phyloP scores from a whole-genome alignment of 1,284 basidiomycete genomes.

The Blastosporella zonata region DNA sequence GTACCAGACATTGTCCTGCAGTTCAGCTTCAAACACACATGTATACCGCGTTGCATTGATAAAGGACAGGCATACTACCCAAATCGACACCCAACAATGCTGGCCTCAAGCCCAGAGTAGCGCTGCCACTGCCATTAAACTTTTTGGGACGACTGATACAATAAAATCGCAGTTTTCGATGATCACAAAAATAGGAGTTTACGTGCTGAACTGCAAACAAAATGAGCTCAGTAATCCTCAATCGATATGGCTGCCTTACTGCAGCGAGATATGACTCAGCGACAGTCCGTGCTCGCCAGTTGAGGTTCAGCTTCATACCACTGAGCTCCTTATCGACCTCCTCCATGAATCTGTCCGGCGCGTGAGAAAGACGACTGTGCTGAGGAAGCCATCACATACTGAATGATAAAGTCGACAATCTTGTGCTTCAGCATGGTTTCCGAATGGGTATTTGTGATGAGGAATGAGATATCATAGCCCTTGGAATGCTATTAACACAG shows the following conservation, averaged over 20 bases:
- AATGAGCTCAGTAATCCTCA: constrained; percentile 8
- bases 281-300: constrained; percentile 95
- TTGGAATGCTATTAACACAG: constrained; percentile 29
- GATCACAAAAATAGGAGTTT: constrained; percentile 1
- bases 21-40: too few species aligned
- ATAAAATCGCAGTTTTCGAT: background rate
- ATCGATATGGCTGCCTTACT: constrained; percentile 41
- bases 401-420: constrained; percentile 99
- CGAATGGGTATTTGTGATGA: constrained; percentile 96
- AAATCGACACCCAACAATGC: background rate
- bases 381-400: constrained; percentile 46
- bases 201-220: constrained; percentile 33
- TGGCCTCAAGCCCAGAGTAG: background rate
- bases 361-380: constrained; percentile 5
- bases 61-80: background rate
- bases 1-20: too few species aligned
- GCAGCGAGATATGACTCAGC: constrained; percentile 87
- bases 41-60: too few species aligned
- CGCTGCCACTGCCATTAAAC: too few species aligned
- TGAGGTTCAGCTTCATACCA: constrained; percentile 88
- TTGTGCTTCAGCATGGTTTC: constrained; percentile 99
- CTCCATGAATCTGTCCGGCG: constrained; percentile 83
- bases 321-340: constrained; percentile 94
- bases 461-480: constrained; percentile 98
- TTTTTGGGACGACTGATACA: background rate